A percentile compares a stretch with the other conserved stretches of the same genome.
phyloP scores from a whole-genome alignment of 495 filamentous ascomycete genomes.

The Annulohypoxylon moriforme region DNA sequence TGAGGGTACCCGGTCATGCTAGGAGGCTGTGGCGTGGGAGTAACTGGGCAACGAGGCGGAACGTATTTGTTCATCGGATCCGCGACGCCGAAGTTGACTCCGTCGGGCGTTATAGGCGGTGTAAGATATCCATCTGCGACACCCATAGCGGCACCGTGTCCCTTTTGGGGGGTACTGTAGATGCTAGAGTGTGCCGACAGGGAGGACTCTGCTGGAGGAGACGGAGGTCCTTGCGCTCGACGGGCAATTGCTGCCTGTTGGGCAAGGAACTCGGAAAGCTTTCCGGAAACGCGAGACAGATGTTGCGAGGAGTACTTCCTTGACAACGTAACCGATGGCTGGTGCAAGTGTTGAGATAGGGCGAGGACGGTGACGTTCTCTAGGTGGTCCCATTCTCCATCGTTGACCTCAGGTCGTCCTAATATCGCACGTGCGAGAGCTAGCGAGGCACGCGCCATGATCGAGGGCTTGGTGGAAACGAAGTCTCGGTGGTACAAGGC shows the following conservation, averaged over 20 bases:
- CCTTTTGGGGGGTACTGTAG: constrained; percentile 88
- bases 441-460: constrained; percentile 88
- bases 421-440: constrained; percentile 89
- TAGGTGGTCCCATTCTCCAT: constrained; percentile 80
- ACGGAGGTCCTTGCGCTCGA: constrained; percentile 67
- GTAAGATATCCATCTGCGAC: constrained; percentile 87
- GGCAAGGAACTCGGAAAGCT: constrained; percentile 86
- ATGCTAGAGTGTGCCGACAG: constrained; percentile 65
- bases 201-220: constrained; percentile 71
- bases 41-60: constrained; percentile 64
- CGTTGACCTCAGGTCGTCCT: constrained; percentile 76
- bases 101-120: constrained; percentile 95
- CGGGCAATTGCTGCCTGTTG: constrained; percentile 80
- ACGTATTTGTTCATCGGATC: constrained; percentile 60
- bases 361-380: constrained; percentile 85
- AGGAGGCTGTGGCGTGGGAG: constrained; percentile 59
- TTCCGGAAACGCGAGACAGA: constrained; percentile 81
- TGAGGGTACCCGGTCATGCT: constrained; percentile 35
- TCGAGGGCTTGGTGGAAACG: constrained; percentile 86
- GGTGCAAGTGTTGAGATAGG: constrained; percentile 85
- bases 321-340: constrained; percentile 84
- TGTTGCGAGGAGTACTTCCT: constrained; percentile 89
- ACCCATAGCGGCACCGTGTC: constrained; percentile 67
- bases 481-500: constrained; percentile 96
- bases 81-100: constrained; percentile 66